Evolutionary conservation across 2,329 filamentous ascomycete genomes (phyloP).

Genomic region (Septoria petroselini): DNA sequence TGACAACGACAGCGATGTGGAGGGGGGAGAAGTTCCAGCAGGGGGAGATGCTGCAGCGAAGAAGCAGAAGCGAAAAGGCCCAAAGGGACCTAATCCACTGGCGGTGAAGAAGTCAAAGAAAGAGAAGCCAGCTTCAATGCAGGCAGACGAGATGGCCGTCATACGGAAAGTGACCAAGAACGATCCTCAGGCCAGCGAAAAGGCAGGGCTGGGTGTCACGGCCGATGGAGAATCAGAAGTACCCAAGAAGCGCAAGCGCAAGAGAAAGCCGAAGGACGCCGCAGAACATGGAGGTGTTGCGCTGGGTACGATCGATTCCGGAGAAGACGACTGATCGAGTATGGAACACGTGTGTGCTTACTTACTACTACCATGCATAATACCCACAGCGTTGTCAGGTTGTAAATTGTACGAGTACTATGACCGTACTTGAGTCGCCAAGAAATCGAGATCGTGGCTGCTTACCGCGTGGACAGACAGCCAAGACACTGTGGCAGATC

Average conservation of each 20-base stretch:
- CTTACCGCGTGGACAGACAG: no score
- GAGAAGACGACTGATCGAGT: constrained; percentile 5
- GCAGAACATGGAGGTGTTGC: constrained; percentile 6
- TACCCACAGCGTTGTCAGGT: background rate
- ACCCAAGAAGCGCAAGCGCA: constrained; percentile 25
- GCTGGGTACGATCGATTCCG: constrained; percentile 4
- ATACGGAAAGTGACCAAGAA: constrained; percentile 30
- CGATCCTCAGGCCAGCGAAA: constrained; percentile 31
- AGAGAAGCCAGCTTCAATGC: constrained; percentile 29
- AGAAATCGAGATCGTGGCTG: no score
- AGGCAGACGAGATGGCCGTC: constrained; percentile 24
- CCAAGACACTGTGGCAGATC: no score
- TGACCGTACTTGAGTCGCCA: background rate
- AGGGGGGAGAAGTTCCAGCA: constrained; percentile 25
- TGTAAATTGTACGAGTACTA: background rate
- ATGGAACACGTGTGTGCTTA: background rate
- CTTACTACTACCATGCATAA: background rate
- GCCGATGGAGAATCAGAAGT: constrained; percentile 15
- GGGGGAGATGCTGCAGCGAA: constrained; percentile 39
- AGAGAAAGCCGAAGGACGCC: constrained; percentile 27
- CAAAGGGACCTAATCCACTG: constrained; percentile 68
- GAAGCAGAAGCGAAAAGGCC: constrained; percentile 58
- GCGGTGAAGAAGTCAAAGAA: constrained; percentile 68
- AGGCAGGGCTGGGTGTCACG: constrained; percentile 15
- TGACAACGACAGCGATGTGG: constrained; percentile 28